Evolutionary conservation across 345 rosid genomes (phyloP).

Genomic region (Brassica rapa): DNA sequence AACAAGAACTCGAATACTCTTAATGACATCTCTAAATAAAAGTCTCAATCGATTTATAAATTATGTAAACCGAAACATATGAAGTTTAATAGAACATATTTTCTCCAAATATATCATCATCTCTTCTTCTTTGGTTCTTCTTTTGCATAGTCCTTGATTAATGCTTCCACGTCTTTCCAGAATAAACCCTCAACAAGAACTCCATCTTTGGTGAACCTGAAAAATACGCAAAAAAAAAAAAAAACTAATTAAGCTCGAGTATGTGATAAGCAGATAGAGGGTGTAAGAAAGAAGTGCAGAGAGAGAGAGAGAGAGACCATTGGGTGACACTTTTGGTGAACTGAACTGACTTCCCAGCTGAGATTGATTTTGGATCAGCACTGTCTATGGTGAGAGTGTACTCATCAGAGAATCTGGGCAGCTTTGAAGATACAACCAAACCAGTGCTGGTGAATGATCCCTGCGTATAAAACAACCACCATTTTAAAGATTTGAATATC

Average conservation of each 20-base stretch:
- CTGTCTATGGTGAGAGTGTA: conserved; percentile 81
- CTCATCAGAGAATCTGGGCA: conserved; percentile 88
- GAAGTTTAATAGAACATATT: conserved; percentile 1
- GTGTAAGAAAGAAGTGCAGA: conserved; percentile 25
- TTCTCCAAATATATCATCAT: conserved; percentile 38
- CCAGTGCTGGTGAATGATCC: conserved; percentile 95
- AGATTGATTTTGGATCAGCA: conserved; percentile 87
- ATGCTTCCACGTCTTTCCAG: conserved; percentile 87
- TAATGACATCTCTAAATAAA: background rate
- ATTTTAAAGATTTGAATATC: background rate
- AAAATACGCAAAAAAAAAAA: conserved; percentile 1
- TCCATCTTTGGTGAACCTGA: conserved; percentile 93
- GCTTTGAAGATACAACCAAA: conserved; percentile 78
- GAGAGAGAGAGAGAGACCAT: conserved; percentile 61
- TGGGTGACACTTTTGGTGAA: conserved; percentile 84
- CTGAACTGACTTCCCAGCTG: conserved; percentile 81
- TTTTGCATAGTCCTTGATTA: conserved; percentile 58
- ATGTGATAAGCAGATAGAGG: background rate
- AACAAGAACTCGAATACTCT: too few relatives aligned
- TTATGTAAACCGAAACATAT: background rate
- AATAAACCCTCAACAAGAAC: conserved; percentile 84
- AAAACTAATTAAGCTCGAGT: background rate
- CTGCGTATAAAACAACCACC: conserved; percentile 40
- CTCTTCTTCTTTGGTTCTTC: conserved; percentile 89
- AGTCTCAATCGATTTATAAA: background rate